These are phyloP conservation scores for Camelina laxa DNA, from an alignment of 345 rosid species.

Conservation along the genomic window DNA sequence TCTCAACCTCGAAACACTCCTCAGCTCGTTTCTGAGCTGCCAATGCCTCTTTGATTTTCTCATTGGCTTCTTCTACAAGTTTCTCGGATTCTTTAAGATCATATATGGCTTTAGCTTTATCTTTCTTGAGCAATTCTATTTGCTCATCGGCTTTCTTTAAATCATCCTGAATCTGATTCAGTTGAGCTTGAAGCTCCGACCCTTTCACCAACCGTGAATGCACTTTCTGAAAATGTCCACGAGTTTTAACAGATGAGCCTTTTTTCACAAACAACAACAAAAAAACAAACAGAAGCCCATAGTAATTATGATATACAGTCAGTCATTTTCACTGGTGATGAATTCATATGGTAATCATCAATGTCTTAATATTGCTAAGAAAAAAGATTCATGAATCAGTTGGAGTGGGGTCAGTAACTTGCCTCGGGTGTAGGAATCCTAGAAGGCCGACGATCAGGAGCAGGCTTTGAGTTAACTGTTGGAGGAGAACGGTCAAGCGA, in stretches of 20 bases:
- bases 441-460: constrained; percentile 48
- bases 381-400: neutral
- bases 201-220: constrained; percentile 61
- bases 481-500: constrained; percentile 74
- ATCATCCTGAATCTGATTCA: constrained; percentile 73
- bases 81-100: constrained; percentile 76
- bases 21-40: constrained; percentile 91
- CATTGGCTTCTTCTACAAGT: constrained; percentile 67
- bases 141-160: constrained; percentile 82
- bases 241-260: neutral
- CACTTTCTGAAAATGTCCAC: constrained; percentile 55
- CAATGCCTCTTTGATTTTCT: constrained; percentile 78
- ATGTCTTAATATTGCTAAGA: neutral
- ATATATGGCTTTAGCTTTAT: constrained; percentile 69
- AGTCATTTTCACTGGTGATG: neutral
- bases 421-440: constrained; percentile 71
- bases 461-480: constrained; percentile 65
- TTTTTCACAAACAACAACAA: constrained; percentile 10
- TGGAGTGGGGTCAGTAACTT: constrained; percentile 30
- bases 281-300: neutral
- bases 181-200: constrained; percentile 69
- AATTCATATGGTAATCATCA: neutral
- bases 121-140: constrained; percentile 71
- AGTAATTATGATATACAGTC: neutral
- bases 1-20: constrained; percentile 80